A percentile compares a stretch with the other conserved stretches of the same genome.
Conservation (phyloP, 805 yeast genomes). For the Ogataea methanolica region DNA sequence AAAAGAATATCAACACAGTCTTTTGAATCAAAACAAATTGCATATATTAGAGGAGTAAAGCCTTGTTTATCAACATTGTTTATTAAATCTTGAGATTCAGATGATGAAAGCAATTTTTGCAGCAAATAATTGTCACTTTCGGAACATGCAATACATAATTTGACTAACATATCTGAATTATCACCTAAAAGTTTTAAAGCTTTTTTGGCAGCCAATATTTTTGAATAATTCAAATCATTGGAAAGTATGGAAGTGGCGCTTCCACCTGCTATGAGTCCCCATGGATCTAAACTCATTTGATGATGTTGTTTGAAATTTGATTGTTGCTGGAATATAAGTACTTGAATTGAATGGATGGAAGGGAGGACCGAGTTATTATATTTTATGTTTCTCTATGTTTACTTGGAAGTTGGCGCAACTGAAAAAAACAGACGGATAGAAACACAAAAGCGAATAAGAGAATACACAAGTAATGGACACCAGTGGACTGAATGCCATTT, state of each 20-base stretch:
- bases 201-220: constrained; percentile 33
- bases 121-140: constrained; percentile 32
- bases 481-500: no score
- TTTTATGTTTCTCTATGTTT: no score
- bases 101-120: constrained; percentile 22
- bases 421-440: no score
- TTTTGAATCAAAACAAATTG: constrained; percentile 49
- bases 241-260: constrained; percentile 14
- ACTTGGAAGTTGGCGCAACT: no score
- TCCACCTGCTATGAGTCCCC: constrained; percentile 24
- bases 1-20: constrained; percentile 46
- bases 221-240: constrained; percentile 27
- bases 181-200: constrained; percentile 27
- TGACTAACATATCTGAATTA: constrained; percentile 27
- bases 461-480: no score
- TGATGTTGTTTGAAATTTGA: not conserved
- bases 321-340: no score
- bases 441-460: no score
- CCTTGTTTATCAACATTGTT: constrained; percentile 36
- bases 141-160: constrained; percentile 35
- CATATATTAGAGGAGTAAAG: constrained; percentile 44
- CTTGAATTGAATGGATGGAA: no score
- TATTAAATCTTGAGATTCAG: constrained; percentile 15
- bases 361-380: no score
- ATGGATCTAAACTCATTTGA: constrained; percentile 26